Percentiles rank a stretch among this genome's conserved stretches.
phyloP scores from a whole-genome alignment of 345 rosid genomes.

The Noccaea caerulescens region DNA sequence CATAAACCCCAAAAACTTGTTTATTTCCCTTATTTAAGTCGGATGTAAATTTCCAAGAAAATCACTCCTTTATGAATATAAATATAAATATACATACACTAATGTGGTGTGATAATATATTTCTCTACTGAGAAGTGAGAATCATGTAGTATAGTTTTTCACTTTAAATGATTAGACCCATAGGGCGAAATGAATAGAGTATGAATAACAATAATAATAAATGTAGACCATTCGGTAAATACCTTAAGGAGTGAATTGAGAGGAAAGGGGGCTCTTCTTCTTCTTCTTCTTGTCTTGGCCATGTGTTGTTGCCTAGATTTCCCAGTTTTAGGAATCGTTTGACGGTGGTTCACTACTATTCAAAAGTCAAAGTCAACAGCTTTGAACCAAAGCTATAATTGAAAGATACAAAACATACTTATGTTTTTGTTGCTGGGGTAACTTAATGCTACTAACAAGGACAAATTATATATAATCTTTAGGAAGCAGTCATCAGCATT shows the following conservation, averaged over 20 bases:
- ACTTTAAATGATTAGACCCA: background rate
- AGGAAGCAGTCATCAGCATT: background rate
- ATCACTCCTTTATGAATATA: background rate
- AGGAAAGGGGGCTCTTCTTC: too few relatives aligned
- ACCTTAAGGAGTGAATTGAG: too few relatives aligned
- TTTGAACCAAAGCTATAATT: background rate
- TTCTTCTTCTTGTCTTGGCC: too few relatives aligned
- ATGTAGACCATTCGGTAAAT: background rate
- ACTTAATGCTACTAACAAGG: background rate
- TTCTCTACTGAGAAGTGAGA: too few relatives aligned
- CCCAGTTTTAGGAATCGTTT: background rate
- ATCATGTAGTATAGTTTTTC: too few relatives aligned
- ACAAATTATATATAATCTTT: too few relatives aligned
- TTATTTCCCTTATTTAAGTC: background rate
- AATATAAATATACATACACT: background rate
- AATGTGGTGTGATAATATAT: too few relatives aligned
- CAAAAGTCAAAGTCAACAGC: background rate
- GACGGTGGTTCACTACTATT: background rate
- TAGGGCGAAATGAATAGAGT: background rate
- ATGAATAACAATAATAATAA: background rate
- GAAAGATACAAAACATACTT: background rate
- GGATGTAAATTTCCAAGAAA: background rate
- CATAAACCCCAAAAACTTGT: slow-evolving; percentile 3
- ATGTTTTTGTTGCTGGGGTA: background rate
- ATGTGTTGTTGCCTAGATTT: background rate